phyloP scores from a whole-genome alignment of 306 rosid genomes.

The Lithocarpus polystachyus region DNA sequence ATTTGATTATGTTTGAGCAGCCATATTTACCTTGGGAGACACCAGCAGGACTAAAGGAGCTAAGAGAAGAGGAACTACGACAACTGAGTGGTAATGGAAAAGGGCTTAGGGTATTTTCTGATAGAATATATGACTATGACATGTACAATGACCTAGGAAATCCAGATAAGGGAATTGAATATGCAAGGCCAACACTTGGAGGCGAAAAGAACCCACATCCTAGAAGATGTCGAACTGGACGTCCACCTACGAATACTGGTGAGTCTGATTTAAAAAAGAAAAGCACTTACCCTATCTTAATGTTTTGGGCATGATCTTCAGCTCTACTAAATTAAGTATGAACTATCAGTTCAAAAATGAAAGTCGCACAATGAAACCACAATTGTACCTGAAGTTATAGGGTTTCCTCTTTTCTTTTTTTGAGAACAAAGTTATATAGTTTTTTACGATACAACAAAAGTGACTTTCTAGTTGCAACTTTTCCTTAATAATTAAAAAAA shows the following conservation, averaged over 20 bases:
- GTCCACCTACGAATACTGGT: constrained; percentile 19
- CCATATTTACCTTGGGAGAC: constrained; percentile 31
- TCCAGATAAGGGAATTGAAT: constrained; percentile 16
- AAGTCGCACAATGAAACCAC: too few species aligned
- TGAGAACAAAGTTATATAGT: too few species aligned
- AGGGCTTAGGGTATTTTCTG: constrained; percentile 11
- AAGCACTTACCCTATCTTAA: too few species aligned
- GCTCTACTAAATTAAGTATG: too few species aligned
- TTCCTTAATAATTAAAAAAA: too few species aligned
- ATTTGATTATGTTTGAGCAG: constrained; percentile 13
- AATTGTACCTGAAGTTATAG: too few species aligned
- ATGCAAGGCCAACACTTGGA: constrained; percentile 30
- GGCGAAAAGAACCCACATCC: constrained; percentile 26
- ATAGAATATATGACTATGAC: constrained; percentile 41
- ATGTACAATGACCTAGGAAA: constrained; percentile 40
- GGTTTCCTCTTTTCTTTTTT: too few species aligned
- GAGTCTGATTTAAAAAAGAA: not conserved
- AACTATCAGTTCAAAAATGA: too few species aligned
- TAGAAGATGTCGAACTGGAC: constrained; percentile 40
- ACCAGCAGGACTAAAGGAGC: constrained; percentile 31
- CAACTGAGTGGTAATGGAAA: constrained; percentile 34
- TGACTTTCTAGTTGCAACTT: too few species aligned
- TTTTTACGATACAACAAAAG: too few species aligned
- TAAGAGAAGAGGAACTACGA: constrained; percentile 30
- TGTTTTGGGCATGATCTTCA: not conserved